These are phyloP conservation scores for Arthroderma uncinatum DNA, from an alignment of 2,329 filamentous ascomycete species.

Conservation along the genomic window DNA sequence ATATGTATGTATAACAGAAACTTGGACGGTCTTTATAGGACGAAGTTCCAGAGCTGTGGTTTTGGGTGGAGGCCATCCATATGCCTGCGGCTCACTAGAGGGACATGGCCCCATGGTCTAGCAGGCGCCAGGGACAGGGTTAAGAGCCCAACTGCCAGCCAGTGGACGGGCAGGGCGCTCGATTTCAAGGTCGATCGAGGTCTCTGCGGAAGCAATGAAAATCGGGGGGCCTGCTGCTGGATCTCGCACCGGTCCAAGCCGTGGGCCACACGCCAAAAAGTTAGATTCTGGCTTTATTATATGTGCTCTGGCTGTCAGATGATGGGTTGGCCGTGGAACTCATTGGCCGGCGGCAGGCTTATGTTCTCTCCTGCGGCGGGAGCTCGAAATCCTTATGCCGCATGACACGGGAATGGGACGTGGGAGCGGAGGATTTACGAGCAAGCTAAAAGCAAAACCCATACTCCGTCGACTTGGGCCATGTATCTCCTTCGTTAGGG, in stretches of 20 bases:
- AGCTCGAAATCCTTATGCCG: not conserved
- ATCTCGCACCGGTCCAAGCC: slow-evolving; percentile 1
- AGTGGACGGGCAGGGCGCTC: not conserved
- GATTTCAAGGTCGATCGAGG: not conserved
- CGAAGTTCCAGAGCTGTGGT: not conserved
- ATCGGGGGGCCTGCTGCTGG: not conserved
- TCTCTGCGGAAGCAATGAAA: not conserved
- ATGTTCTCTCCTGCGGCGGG: not conserved
- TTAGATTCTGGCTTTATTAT: not conserved
- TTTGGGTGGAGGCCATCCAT: not conserved
- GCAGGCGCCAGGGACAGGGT: slow-evolving; percentile 1
- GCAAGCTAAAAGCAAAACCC: not conserved
- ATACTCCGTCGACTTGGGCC: not conserved
- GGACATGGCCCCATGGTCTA: not conserved
- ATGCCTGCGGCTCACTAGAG: not conserved
- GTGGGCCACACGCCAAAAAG: not conserved
- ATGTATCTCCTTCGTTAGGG: not conserved
- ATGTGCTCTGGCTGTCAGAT: not conserved
- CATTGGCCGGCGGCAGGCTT: slow-evolving; percentile 1
- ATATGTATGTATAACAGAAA: not conserved
- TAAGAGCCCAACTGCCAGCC: not conserved
- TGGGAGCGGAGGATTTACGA: not conserved
- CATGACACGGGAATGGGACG: not conserved
- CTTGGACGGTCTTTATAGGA: not conserved
- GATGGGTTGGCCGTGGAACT: not conserved